Conservation (phyloP, 1,284 basidiomycete species). For the Cryptococcus hybrid region DNA sequence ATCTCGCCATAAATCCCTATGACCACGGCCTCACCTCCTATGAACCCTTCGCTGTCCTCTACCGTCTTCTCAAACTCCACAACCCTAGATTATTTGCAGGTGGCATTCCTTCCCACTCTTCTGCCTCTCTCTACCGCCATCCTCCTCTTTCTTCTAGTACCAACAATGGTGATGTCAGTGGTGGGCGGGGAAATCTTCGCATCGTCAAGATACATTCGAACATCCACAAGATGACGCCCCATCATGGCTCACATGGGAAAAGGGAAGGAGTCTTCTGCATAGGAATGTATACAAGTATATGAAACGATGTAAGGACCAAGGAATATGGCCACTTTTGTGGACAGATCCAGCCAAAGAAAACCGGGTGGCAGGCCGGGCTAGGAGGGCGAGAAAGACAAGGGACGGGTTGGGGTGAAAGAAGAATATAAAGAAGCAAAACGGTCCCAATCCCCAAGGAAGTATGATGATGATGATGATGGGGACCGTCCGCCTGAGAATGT, state of each 20-base stretch:
- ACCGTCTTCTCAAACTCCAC: conserved; percentile 16
- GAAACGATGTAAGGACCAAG: conserved; percentile 13
- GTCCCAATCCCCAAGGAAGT: not conserved
- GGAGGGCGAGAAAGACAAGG: conserved; percentile 16
- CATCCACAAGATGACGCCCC: not conserved
- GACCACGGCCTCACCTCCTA: not conserved
- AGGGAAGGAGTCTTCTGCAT: conserved; percentile 8
- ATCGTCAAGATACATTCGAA: not conserved
- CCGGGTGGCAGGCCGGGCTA: not conserved
- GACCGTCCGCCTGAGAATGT: not conserved
- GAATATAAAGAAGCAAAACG: not conserved
- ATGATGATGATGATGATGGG: not conserved
- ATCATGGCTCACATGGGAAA: conserved; percentile 11
- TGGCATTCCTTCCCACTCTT: conserved; percentile 11
- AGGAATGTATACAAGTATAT: conserved; percentile 10
- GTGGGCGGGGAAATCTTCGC: no score
- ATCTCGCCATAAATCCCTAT: conserved; percentile 15
- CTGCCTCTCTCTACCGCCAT: not conserved
- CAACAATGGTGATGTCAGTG: no score
- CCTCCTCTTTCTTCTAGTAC: no score
- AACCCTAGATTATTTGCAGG: conserved; percentile 7
- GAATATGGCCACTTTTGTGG: conserved; percentile 30
- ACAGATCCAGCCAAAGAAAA: not conserved
- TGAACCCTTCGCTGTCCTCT: conserved; percentile 19
- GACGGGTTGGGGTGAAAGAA: not conserved